Evolutionary conservation across 768 basidiomycete species (phyloP), one percentile per base, ranked within the genome.

Genomic region (Trametes coccinea): DNA sequence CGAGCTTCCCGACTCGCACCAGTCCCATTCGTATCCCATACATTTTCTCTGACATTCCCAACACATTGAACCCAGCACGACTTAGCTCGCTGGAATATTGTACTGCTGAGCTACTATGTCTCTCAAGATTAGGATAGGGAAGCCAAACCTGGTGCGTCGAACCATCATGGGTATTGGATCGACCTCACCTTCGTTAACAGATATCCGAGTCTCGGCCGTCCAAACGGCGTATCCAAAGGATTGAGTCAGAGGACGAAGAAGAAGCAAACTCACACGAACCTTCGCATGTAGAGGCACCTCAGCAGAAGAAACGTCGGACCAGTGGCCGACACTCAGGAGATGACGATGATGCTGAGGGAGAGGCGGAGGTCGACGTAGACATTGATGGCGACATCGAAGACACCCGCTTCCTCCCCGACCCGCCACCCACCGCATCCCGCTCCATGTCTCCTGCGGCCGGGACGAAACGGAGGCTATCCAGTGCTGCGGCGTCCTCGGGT

Each of bases 271-370:
- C 56, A 47, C 27, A 63, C 41, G 63, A 62, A 31, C 31, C 65
- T 27, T 43, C 54, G 3, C 49, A 60, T 31, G 40, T 59, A 34
- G 41, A 67, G 29, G 41, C 45, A 37, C 59, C 60, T 1, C 62
- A 55, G 3, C 14, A 54, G 48, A 73, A 70, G 57, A 61, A 69
- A 37, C 60, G 37, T 2, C 67, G 59, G 41, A 69, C 62, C 39
- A 64, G 63, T 30, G 71, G 64, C 40, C 27, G 17, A 16, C 33
- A 13, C 30, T 53, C 69, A 60, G 67, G 72, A 68, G 70, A 65
- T 53, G 60, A 70, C n/a, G 75, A 76, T 64, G 67, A 68, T 33
- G 66, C 73, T 5, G 73, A 72, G 40, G 69, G 63, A 53, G 65
- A 70, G 11, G 55, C 60, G 53, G 54, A 69, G 13, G 63, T 71